These are phyloP conservation scores for Gossypium bickii DNA, from an alignment of 345 rosid genomes.

Conservation along the genomic window DNA sequence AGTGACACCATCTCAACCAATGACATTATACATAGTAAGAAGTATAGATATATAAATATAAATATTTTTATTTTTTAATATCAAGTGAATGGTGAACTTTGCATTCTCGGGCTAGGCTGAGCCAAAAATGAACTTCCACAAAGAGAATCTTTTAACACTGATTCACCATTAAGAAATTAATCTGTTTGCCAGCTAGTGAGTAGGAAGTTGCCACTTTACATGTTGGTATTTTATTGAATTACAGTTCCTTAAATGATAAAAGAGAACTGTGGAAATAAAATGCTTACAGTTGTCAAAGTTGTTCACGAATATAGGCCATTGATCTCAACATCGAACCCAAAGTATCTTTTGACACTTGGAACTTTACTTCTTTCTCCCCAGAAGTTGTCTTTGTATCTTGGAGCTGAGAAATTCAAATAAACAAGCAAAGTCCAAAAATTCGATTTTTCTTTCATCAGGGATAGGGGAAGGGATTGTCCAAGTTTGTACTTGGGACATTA, in stretches of 20 bases:
- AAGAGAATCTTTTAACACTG: neutral
- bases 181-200: neutral
- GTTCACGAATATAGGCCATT: slow-evolving; percentile 54
- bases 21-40: too few relatives aligned
- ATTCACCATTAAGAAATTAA: neutral
- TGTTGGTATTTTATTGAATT: neutral
- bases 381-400: slow-evolving; percentile 48
- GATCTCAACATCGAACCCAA: slow-evolving; percentile 62
- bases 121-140: too few relatives aligned
- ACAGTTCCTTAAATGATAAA: neutral
- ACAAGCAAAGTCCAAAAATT: neutral
- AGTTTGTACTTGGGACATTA: too few relatives aligned
- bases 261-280: neutral
- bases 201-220: neutral
- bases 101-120: too few relatives aligned
- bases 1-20: too few relatives aligned
- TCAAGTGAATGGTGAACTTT: too few relatives aligned
- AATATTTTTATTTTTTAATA: too few relatives aligned
- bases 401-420: slow-evolving; percentile 34
- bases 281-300: slow-evolving; percentile 45
- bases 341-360: slow-evolving; percentile 62
- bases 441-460: too few relatives aligned
- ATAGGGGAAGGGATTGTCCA: too few relatives aligned
- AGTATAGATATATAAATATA: too few relatives aligned
- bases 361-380: slow-evolving; percentile 60